Percentiles rank a stretch among this genome's conserved stretches.
These are phyloP conservation scores for Eremothecium gossypii DNA, from an alignment of 1,139 yeast genomes.

Conservation along the genomic window DNA sequence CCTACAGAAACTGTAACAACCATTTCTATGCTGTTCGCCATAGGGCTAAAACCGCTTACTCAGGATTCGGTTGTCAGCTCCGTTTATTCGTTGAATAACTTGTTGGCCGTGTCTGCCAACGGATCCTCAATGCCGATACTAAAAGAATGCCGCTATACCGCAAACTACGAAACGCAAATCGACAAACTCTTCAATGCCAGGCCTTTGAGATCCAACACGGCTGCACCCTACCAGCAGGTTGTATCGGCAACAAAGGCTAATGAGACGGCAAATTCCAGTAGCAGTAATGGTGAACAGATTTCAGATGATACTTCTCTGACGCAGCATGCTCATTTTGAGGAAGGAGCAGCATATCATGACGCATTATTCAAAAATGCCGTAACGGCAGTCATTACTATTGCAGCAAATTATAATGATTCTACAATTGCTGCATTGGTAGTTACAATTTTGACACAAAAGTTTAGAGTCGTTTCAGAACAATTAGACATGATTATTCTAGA, in stretches of 20 bases:
- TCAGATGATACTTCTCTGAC: constrained; percentile 6
- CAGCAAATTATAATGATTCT: constrained; percentile 60
- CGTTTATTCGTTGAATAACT: constrained; percentile 72
- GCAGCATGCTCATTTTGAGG: constrained; percentile 7
- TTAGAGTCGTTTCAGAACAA: constrained; percentile 36
- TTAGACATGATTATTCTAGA: constrained; percentile 38
- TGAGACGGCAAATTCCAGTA: constrained; percentile 2
- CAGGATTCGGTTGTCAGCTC: constrained; percentile 85
- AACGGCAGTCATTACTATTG: constrained; percentile 61
- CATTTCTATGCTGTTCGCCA: constrained; percentile 35
- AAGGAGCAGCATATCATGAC: constrained; percentile 12
- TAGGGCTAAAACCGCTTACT: constrained; percentile 36
- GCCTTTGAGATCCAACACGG: constrained; percentile 14
- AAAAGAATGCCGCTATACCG: constrained; percentile 30
- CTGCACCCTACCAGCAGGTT: constrained; percentile 18
- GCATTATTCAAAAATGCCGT: constrained; percentile 48
- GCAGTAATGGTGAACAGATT: not conserved
- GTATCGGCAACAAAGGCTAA: constrained; percentile 7
- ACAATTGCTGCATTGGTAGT: constrained; percentile 74
- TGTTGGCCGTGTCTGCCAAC: constrained; percentile 51
- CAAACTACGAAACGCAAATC: constrained; percentile 9
- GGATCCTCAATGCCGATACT: constrained; percentile 28
- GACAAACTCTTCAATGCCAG: constrained; percentile 13
- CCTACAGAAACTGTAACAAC: constrained; percentile 22
- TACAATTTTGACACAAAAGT: constrained; percentile 76